These are phyloP conservation scores for Biscogniauxia sp. DNA, from an alignment of 2,329 filamentous ascomycete genomes.

Conservation along the genomic window DNA sequence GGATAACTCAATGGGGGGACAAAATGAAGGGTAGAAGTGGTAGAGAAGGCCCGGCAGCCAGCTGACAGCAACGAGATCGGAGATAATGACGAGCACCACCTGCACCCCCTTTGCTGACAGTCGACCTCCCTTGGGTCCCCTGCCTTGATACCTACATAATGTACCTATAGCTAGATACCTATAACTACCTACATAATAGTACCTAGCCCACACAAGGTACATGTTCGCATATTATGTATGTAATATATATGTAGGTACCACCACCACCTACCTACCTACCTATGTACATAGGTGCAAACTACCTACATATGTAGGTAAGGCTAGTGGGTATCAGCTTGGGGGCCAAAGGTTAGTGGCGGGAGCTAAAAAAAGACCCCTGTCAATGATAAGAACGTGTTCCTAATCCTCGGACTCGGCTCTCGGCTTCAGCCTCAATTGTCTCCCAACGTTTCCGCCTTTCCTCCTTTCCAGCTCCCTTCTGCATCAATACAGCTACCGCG, in stretches of 20 bases:
- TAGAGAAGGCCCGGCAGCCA: conserved; percentile 17
- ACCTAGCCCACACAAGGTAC: too few relatives aligned
- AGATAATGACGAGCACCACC: not conserved
- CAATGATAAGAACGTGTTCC: conserved; percentile 5
- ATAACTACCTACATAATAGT: too few relatives aligned
- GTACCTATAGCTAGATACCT: too few relatives aligned
- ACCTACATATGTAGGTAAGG: too few relatives aligned
- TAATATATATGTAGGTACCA: too few relatives aligned
- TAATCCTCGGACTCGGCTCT: conserved; percentile 10
- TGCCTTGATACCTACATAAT: too few relatives aligned
- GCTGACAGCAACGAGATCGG: conserved; percentile 11
- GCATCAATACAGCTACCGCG: not conserved
- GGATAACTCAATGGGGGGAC: not conserved
- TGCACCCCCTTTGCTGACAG: too few relatives aligned
- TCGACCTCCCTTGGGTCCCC: too few relatives aligned
- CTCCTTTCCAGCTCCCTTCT: conserved; percentile 2
- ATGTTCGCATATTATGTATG: too few relatives aligned
- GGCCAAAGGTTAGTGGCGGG: conserved; percentile 2
- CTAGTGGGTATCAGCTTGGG: not conserved
- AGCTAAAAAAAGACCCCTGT: conserved; percentile 10
- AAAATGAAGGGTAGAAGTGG: conserved; percentile 3
- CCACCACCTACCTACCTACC: too few relatives aligned
- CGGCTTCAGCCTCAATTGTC: conserved; percentile 17
- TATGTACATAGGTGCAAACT: not conserved
- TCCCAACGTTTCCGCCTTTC: not conserved